Base-by-base conservation (phyloP, 192 early-diverging fungal genomes). In the Coemansia sp. region DNA sequence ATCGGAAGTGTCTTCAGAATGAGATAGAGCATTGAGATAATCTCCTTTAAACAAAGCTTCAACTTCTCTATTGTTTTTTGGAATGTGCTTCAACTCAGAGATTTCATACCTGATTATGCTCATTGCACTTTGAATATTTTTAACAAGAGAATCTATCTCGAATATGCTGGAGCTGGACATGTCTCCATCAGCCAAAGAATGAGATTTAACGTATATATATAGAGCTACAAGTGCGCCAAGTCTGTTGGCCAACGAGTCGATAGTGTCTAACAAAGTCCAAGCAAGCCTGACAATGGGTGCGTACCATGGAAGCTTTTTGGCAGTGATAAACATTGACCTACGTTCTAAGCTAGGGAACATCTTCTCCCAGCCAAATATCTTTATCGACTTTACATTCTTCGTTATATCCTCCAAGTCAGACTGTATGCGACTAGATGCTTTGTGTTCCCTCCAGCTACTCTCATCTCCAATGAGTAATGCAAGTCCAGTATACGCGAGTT, bases 281-380 rank as follows among this genome's bases (percentile, higher is more conserved):
- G n/a, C n/a, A n/a, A n/a, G n/a, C n/a, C n/a, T n/a, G n/a, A n/a
- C n/a, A n/a, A n/a, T n/a, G n/a, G n/a, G n/a, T n/a, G n/a, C n/a
- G n/a, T n/a, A n/a, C n/a, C n/a, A n/a, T 9, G 71, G 71, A 15
- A 70, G 32, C 29, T 15, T 10, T 9, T 40, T 53, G 9, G 8
- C 1, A 25, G 36, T 9, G n/a, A 2, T 10, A 9, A 9, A 14
- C 1, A 2, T 29, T 29, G 20, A 2, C 9, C 25, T 1, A 11
- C 19, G 24, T 15, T 19, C 7, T 14, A 27, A 15, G 22, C 12
- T 14, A 0, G 62, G 20, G 22, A 61, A 80, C 49, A 68, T 65
- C 31, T 17, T 46, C 38, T 80, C 77, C 77, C 77, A 80, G 14
- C 68, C 69, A 62, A 70, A 65, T 64, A n/a, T n/a, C n/a, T n/a